Base-by-base conservation (phyloP, 2,329 filamentous ascomycete species). In the Cyclaneusma minus region DNA sequence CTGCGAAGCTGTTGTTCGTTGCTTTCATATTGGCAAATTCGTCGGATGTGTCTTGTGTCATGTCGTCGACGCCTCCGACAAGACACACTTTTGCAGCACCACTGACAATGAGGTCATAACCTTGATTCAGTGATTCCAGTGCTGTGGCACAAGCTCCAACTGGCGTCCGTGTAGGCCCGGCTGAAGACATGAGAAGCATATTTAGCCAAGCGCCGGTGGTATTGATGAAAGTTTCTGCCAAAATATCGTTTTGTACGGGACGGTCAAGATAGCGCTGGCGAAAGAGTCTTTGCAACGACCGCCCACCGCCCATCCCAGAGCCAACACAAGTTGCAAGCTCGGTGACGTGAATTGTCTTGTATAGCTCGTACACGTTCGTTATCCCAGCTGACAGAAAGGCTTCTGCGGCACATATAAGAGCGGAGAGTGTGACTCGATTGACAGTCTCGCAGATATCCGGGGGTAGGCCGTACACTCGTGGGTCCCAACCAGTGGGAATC, bases 131-230 rank as follows among this genome's bases (percentile, higher is more conserved):
- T 0, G 44, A 45, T 32, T 56, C 52, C 3, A 56, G 18, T 0
- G 41, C 37, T 1, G 52, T 56, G 0, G 52, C 52, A 16, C 50
- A 56, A 2, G 51, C 45, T 1, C 50, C 51, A 1, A 48, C 45
- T 2, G 51, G 50, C 0, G 52, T 50, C 4, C 36, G 37, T 12
- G 45, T 50, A 0, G 52, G 50, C 0, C 52, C 53, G 0, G 44
- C 32, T 0, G 48, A 37, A 3, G 35, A 37, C n/a, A 51, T 37
- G n/a, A 55, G 40, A 7, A 56, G 45, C 52, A 56, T 55, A 25
- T 56, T 55, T n/a, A 50, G 31, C 52, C 52, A 55, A 1, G 52
- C 51, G 2, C 34, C 39, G 0, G 36, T 35, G 1, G 52, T 47
- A 34, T 52, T 54, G 19, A 47, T 22, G 30, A 49, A 54, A 0